Base-by-base conservation (phyloP, 371 early-diverging fungal species). In the Mucor sp. region DNA sequence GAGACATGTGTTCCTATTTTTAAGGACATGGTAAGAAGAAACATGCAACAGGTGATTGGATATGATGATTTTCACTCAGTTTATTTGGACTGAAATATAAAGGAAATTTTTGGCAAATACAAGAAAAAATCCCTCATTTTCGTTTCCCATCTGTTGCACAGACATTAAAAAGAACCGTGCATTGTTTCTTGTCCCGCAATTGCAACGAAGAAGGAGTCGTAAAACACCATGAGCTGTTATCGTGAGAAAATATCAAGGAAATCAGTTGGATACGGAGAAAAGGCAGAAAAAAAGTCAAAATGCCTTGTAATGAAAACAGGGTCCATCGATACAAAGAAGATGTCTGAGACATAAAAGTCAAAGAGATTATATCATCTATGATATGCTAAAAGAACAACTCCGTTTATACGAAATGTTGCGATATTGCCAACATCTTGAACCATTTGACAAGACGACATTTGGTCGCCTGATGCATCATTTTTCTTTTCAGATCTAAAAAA, bases 211-310 rank as follows among this genome's bases (percentile, higher is more conserved):
- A 50, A 25, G 50, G 44, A 44, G 44, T 44, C 44, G 19, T 44
- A 44, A n/a, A 44, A 19, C 44, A 5, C 1, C 17, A n/a, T 44
- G 44, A 19, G 50, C 50, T 50, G 50, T 25, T 50, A 50, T 50
- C 50, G 50, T 50, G 50, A 50, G 50, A 50, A 50, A 50, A 50
- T 25, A 50, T 4, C 11, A 12, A 4, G 50, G 14, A 50, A 50
- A 50, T 50, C 50, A 50, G 50, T 50, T 50, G 50, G 50, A 50
- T 50, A 50, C 50, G 14, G 50, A 50, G 25, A 25, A 50, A 50
- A 50, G 4, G 50, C 50, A 23, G 48, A 48, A 48, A 43, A 48
- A 48, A 48, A 9, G 19, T 44, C 33, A 33, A n/a, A 44, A 37
- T 14, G 37, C 1, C 19, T n/a, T 44, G 4, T 33, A 33, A 44